Evolutionary conservation across 192 early-diverging fungal genomes (phyloP).

Genomic region (Coemansia sp.): DNA sequence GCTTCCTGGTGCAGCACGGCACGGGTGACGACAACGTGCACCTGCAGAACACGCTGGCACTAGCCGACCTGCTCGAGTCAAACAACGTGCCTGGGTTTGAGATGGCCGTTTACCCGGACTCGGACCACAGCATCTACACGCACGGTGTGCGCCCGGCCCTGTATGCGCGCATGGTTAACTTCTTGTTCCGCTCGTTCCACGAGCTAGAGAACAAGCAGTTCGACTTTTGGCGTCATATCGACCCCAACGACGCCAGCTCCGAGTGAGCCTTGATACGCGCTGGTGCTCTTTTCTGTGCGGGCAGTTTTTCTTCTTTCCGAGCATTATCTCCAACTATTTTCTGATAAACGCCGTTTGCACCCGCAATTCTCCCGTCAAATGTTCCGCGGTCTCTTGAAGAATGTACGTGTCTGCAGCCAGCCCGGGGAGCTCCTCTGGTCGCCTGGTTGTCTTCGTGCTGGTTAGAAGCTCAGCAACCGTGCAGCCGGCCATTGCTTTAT

Average conservation of each 20-base stretch:
- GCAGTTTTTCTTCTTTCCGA: background rate
- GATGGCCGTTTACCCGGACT: slow-evolving; percentile 87
- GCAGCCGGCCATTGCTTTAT: background rate
- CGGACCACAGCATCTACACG: slow-evolving; percentile 79
- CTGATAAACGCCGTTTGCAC: background rate
- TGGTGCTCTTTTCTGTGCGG: background rate
- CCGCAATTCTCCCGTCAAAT: background rate
- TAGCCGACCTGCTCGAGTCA: slow-evolving; percentile 73
- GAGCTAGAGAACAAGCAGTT: slow-evolving; percentile 50
- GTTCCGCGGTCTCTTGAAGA: background rate
- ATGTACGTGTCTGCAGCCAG: background rate
- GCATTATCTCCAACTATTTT: background rate
- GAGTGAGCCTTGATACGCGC: background rate
- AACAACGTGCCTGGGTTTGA: slow-evolving; percentile 72
- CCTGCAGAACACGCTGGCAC: slow-evolving; percentile 80
- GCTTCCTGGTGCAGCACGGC: slow-evolving; percentile 87
- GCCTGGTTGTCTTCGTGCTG: too few relatives aligned
- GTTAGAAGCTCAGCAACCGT: too few relatives aligned
- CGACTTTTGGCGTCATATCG: slow-evolving; percentile 40
- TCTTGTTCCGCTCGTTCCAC: slow-evolving; percentile 54
- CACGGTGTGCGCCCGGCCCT: slow-evolving; percentile 72
- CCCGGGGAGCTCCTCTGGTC: too few relatives aligned
- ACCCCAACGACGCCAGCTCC: slow-evolving; percentile 18
- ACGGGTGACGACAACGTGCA: slow-evolving; percentile 91
- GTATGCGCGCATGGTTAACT: slow-evolving; percentile 56